Conservation (phyloP, 176 grass and related monocot genomes). For the Rhipidocladum racemiflorum region DNA sequence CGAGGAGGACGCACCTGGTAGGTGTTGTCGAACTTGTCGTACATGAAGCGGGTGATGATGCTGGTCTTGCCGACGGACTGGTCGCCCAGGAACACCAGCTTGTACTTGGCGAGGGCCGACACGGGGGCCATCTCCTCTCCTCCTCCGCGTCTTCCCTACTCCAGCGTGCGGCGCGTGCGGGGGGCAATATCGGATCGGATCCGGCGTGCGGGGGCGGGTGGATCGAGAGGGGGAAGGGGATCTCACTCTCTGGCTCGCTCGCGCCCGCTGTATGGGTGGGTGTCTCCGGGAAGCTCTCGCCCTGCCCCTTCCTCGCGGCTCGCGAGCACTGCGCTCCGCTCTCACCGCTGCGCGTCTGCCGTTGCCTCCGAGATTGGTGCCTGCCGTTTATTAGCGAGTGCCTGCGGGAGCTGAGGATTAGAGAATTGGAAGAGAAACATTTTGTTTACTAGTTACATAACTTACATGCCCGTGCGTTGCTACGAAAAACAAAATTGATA, state of each 20-base stretch:
- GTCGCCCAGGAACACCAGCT: constrained; percentile 90
- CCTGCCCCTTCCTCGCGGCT: constrained; percentile 23
- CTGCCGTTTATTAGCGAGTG: constrained; percentile 40
- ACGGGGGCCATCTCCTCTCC: constrained; percentile 66
- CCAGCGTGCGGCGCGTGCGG: constrained; percentile 20
- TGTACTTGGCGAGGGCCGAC: constrained; percentile 91
- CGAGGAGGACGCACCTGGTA: constrained; percentile 40
- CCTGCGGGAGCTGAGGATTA: constrained; percentile 16
- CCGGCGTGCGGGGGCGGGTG: neutral
- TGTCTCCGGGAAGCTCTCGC: constrained; percentile 25
- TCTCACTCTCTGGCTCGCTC: constrained; percentile 32
- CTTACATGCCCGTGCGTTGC: no score
- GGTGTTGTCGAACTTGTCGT: constrained; percentile 96
- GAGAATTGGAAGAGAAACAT: neutral
- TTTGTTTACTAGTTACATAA: no score
- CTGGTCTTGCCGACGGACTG: constrained; percentile 97
- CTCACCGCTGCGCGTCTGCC: constrained; percentile 17
- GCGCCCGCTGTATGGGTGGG: constrained; percentile 16
- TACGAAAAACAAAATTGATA: no score
- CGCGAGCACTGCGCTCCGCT: constrained; percentile 34
- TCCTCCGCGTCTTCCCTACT: neutral
- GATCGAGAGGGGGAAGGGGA: constrained; percentile 24
- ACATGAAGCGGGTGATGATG: constrained; percentile 96
- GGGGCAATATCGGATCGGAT: constrained; percentile 38
- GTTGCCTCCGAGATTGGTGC: constrained; percentile 40